Evolutionary conservation across 2,329 filamentous ascomycete species (phyloP), one percentile per base, ranked within the genome.

Genomic region (Aspergillus transmontanensis): DNA sequence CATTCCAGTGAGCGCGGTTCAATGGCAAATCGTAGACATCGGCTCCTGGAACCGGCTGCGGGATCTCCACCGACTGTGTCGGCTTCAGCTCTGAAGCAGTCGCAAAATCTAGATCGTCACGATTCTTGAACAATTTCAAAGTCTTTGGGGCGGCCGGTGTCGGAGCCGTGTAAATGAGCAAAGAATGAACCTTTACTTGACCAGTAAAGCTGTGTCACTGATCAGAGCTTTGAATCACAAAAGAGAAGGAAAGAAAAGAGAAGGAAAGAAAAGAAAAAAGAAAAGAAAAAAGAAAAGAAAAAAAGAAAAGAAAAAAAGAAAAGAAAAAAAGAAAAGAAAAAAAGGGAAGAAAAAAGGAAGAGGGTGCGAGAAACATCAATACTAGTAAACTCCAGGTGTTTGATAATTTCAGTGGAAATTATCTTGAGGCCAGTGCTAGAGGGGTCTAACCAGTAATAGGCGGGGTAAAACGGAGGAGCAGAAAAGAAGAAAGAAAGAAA

Each of bases 131-230:
- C 54, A 99, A 83, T 74, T 94, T 93, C 54, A 98, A 83, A 3
- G 92, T 97, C 66, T 86, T 87, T 2, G 95, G 95, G 3, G 93
- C 92, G 28, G 85, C 87, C 59, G 82, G 76, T 9, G 89, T 87
- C 48, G 87, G 83, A 1, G 91, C 92, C 2, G 92, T 92, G 75
- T 94, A 93, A 63, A 99, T 80, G 28, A 97, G 85, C 74, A 99
- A 89, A 30, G 91, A 89, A 80, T 98, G 94, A 1, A 99, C 88
- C 74, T 96, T 96, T 64, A 97, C 88, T 79, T 97, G 94, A 55
- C 92, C 94, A 1, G 93, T 94, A 81, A 99, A 99, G 2, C 93
- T 96, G 67, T 61, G 19, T 57, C 30, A 32, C 32, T 16, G 36
- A 19, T 6, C 11, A 41, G 21, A 61, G 30, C 7, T 46, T 26